Base-by-base conservation (phyloP, 371 early-diverging fungal genomes). In the Furculomyces boomerangus region DNA sequence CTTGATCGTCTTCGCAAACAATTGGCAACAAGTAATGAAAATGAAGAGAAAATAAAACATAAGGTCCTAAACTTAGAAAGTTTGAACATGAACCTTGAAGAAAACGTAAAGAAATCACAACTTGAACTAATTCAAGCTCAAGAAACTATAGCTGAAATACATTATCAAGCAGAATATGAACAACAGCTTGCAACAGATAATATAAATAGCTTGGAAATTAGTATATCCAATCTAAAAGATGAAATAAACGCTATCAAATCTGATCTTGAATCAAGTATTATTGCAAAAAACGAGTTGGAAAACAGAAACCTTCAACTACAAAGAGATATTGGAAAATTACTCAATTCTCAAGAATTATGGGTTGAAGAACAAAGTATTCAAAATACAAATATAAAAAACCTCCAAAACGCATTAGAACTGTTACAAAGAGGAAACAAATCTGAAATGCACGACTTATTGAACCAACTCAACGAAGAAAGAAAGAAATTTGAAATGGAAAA, bases 381-480 rank as follows among this genome's bases (percentile, higher is more conserved):
- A 50, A 54, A 71, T 32, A 70, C 78, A 10, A 84, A 86, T 45
- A 62, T 88, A 28, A 65, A 70, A 40, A 93, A 93, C 57, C 67
- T 93, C 50, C 92, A 89, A 57, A 62, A 74, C 30, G 92, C 90
- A 3, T 65, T 93, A 46, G 86, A 86, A 66, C 81, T 83, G 59
- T 87, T 93, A 62, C 90, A 93, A 66, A 78, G 80, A 24, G 71
- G 81, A 67, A 74, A 74, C 66, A 62, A 63, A n/a, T 32, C 81
- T 0, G 88, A 90, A 55, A 77, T 88, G 35, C 83, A 81, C 45
- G 71, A 79, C 52, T 86, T 86, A 0, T 73, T 89, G 0, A 86
- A n/a, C n/a, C n/a, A n/a, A n/a, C n/a, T n/a, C n/a, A n/a, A n/a
- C n/a, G n/a, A n/a, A n/a, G n/a, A n/a, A n/a, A n/a, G n/a, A n/a